A percentile compares a stretch with the other conserved stretches of the same genome.
phyloP scores from a whole-genome alignment of 1,139 yeast genomes.

The Saccharomycopsis hybrid region DNA sequence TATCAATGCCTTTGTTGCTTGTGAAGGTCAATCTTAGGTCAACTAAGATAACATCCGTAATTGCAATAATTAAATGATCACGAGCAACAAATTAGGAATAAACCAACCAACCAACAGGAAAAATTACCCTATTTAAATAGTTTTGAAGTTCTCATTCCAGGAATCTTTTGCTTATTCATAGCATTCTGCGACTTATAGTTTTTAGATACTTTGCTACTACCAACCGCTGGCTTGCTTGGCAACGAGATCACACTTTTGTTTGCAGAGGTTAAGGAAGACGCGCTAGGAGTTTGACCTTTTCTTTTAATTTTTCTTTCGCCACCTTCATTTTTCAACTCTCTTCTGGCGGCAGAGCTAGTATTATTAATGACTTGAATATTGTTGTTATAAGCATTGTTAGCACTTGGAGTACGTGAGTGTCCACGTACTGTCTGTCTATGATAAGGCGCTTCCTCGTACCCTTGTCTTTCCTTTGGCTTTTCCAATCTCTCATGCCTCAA shows the following conservation, averaged over 20 bases:
- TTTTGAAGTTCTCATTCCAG: constrained; percentile 3
- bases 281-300: neutral
- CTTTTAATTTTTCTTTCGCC: neutral
- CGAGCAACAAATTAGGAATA: no score
- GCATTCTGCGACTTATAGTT: neutral
- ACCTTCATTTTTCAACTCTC: neutral
- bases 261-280: no score
- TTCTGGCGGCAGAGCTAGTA: neutral
- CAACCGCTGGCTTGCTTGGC: constrained; percentile 1
- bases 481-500: no score
- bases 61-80: no score
- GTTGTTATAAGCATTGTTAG: neutral
- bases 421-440: neutral
- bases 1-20: no score
- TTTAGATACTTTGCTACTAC: neutral
- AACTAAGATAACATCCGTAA: no score
- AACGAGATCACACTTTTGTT: neutral
- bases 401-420: neutral
- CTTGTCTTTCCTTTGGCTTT: no score
- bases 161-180: no score
- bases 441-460: no score
- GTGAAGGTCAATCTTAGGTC: no score
- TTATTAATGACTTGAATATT: neutral
- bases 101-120: no score
- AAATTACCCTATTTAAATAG: constrained; percentile 5